phyloP scores from a whole-genome alignment of 345 rosid genomes.

The Triadica sebifera region DNA sequence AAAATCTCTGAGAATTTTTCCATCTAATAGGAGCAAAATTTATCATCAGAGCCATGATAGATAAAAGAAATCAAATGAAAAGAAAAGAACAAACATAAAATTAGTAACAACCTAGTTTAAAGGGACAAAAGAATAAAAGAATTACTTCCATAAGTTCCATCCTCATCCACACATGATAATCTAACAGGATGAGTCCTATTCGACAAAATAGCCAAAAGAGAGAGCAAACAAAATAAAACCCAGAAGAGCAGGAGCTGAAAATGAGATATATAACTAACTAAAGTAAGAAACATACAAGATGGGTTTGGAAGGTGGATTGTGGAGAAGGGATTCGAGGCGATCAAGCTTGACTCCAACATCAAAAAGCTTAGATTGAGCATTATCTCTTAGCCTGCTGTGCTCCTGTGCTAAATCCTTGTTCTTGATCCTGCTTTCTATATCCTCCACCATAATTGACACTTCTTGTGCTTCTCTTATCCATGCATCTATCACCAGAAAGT shows the following conservation, averaged over 20 bases:
- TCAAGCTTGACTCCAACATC: slow-evolving; percentile 55
- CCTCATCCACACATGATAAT: too few relatives aligned
- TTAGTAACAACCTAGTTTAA: too few relatives aligned
- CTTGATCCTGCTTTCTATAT: slow-evolving; percentile 36
- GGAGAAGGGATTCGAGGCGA: slow-evolving; percentile 57
- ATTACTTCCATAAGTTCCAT: too few relatives aligned
- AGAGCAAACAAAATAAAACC: background rate
- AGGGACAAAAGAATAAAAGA: too few relatives aligned
- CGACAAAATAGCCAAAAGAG: background rate
- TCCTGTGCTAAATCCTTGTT: slow-evolving; percentile 15
- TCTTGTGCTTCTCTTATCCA: slow-evolving; percentile 59
- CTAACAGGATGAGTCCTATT: too few relatives aligned
- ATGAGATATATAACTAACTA: too few relatives aligned
- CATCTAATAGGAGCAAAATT: background rate
- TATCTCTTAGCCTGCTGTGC: slow-evolving; percentile 13
- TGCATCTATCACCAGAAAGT: slow-evolving; percentile 32
- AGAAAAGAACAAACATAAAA: background rate
- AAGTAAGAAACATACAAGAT: slow-evolving; percentile 33
- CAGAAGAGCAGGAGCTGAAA: background rate
- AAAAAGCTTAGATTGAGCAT: slow-evolving; percentile 41
- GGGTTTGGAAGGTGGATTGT: slow-evolving; percentile 54
- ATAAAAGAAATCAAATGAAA: background rate
- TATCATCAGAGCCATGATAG: background rate
- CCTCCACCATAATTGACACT: slow-evolving; percentile 39
- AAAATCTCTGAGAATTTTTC: background rate